These are phyloP conservation scores for Diplodia sapinea DNA, from an alignment of 2,329 filamentous ascomycete genomes.

Conservation along the genomic window DNA sequence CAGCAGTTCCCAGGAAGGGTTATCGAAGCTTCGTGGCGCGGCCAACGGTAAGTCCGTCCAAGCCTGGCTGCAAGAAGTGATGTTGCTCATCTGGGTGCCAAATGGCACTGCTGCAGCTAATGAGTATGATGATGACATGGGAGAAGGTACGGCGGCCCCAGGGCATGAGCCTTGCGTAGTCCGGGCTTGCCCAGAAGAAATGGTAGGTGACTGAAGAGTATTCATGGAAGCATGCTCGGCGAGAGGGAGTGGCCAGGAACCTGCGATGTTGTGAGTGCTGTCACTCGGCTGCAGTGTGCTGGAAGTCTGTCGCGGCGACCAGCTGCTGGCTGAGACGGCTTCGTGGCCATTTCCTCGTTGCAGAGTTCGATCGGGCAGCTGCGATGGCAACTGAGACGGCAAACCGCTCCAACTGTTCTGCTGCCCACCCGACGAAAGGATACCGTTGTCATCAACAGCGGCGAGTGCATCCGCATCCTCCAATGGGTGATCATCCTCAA, in stretches of 20 bases:
- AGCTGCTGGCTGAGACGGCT: neutral
- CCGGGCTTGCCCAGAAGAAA: neutral
- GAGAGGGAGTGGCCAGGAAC: neutral
- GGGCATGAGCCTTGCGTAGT: neutral
- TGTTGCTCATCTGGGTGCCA: neutral
- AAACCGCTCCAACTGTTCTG: neutral
- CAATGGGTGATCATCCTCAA: neutral
- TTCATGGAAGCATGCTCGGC: neutral
- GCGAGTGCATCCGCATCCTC: neutral
- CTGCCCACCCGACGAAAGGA: neutral
- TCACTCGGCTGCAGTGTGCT: neutral
- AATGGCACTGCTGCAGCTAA: neutral
- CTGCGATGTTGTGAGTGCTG: neutral
- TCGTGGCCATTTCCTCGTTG: neutral
- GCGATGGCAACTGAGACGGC: neutral
- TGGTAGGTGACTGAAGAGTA: neutral
- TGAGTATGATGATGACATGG: neutral
- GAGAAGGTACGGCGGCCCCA: neutral
- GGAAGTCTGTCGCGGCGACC: neutral
- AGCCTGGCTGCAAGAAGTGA: neutral
- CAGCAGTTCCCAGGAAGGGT: conserved; percentile 7
- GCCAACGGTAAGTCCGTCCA: neutral
- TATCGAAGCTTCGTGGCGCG: conserved; percentile 1
- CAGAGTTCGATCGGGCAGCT: neutral
- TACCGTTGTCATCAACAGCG: neutral